phyloP scores from a whole-genome alignment of 768 basidiomycete species.

The Termitomyces eurrhizus region DNA sequence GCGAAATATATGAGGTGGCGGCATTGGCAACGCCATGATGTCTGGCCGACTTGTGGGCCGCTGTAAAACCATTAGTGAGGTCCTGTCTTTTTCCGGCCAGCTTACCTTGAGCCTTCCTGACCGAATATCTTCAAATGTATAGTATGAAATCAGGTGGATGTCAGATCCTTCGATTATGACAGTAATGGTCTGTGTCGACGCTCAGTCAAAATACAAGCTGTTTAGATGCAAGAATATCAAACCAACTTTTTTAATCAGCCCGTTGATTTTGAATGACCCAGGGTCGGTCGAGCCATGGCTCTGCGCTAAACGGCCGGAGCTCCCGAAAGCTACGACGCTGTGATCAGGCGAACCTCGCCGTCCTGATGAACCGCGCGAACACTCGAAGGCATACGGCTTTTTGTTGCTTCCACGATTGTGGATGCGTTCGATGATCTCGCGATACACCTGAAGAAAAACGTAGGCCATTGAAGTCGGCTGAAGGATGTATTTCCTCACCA shows the following conservation, averaged over 20 bases:
- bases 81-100: background rate
- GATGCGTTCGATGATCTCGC: constrained; percentile 70
- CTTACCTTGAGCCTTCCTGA: constrained; percentile 58
- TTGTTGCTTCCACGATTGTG: constrained; percentile 50
- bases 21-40: constrained; percentile 70
- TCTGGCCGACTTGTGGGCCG: constrained; percentile 68
- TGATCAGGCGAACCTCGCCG: constrained; percentile 41
- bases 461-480: background rate
- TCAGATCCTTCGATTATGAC: constrained; percentile 75
- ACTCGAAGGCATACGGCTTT: constrained; percentile 49
- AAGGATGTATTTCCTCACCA: constrained; percentile 40
- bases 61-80: constrained; percentile 23
- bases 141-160: constrained; percentile 83
- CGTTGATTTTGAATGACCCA: constrained; percentile 63
- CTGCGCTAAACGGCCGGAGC: constrained; percentile 27
- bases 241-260: constrained; percentile 77
- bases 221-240: background rate
- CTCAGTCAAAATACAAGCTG: constrained; percentile 1
- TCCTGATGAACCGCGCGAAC: constrained; percentile 30
- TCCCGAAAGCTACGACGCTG: constrained; percentile 27
- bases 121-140: constrained; percentile 73
- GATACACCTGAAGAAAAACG: constrained; percentile 56
- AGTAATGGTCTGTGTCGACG: constrained; percentile 66
- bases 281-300: constrained; percentile 37
- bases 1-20: constrained; percentile 65